Conservation (phyloP, 2,329 filamentous ascomycete species). For the Cytospora leucostoma region DNA sequence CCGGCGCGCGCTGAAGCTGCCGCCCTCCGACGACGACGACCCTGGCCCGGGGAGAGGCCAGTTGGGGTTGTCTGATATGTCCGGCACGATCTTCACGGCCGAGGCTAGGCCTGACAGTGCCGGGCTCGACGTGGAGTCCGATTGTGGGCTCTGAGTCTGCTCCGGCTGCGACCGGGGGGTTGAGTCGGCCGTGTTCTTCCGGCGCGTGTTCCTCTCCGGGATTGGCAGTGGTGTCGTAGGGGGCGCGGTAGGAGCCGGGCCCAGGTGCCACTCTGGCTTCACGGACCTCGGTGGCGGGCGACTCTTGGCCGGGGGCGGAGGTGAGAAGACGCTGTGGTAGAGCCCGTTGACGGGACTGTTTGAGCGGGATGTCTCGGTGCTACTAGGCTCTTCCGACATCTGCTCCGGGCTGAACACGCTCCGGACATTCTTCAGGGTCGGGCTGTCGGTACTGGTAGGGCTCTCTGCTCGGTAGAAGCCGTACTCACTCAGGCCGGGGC, state of each 20-base stretch:
- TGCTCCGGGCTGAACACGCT: slow-evolving; percentile 2
- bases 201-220: slow-evolving; percentile 21
- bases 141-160: background rate
- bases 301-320: slow-evolving; percentile 17
- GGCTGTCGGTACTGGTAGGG: slow-evolving; percentile 19
- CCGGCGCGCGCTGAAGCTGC: slow-evolving; percentile 11
- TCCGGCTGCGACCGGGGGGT: slow-evolving; percentile 3
- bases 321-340: slow-evolving; percentile 27
- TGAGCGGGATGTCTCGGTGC: slow-evolving; percentile 14
- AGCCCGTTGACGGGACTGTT: slow-evolving; percentile 11
- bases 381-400: slow-evolving; percentile 9
- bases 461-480: slow-evolving; percentile 8
- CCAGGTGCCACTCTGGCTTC: slow-evolving; percentile 16
- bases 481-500: slow-evolving; percentile 19
- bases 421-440: slow-evolving; percentile 13
- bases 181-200: slow-evolving; percentile 7
- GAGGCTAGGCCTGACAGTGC: slow-evolving; percentile 19
- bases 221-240: slow-evolving; percentile 22
- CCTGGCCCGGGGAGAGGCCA: slow-evolving; percentile 26
- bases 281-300: background rate
- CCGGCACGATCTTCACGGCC: slow-evolving; percentile 14
- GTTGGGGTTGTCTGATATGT: slow-evolving; percentile 19
- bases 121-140: slow-evolving; percentile 19
- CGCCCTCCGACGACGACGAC: background rate
- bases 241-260: slow-evolving; percentile 22